Evolutionary conservation across 352 stramenopile genomes (phyloP).

Genomic region (Phytophthora aleatoria): DNA sequence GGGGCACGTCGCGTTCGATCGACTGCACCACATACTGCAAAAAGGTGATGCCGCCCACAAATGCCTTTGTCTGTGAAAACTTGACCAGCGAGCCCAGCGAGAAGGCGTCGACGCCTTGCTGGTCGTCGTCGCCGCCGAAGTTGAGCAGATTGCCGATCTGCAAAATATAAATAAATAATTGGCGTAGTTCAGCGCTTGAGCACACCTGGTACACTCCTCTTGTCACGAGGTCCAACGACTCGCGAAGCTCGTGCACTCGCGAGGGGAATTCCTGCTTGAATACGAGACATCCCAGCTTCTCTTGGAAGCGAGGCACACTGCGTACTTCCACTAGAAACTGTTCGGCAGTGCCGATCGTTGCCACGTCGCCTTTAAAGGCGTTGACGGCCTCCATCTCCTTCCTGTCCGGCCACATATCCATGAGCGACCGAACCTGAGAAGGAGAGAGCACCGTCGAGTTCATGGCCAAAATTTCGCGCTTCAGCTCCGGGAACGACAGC

Average conservation of each 20-base stretch:
- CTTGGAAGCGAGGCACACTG: constrained; percentile 68
- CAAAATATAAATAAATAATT: constrained; percentile 89
- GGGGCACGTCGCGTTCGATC: constrained; percentile 79
- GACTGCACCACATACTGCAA: constrained; percentile 88
- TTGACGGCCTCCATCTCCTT: constrained; percentile 75
- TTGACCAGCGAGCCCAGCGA: constrained; percentile 82
- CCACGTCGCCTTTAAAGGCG: constrained; percentile 67
- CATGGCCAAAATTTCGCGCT: constrained; percentile 75
- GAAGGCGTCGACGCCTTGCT: constrained; percentile 60
- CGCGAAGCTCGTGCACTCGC: constrained; percentile 72
- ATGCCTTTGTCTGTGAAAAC: constrained; percentile 88
- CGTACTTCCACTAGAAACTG: constrained; percentile 81
- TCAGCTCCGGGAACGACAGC: constrained; percentile 68
- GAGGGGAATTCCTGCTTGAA: constrained; percentile 88
- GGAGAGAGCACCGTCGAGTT: constrained; percentile 78
- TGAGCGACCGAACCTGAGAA: constrained; percentile 78
- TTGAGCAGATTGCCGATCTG: constrained; percentile 81
- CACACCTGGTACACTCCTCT: constrained; percentile 81
- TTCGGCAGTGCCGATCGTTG: constrained; percentile 66
- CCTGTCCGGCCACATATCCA: constrained; percentile 86
- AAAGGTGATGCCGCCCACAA: constrained; percentile 81
- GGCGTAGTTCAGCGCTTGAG: constrained; percentile 67
- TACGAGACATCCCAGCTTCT: constrained; percentile 76
- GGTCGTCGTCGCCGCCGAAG: constrained; percentile 61
- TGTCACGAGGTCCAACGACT: constrained; percentile 81